Base-by-base conservation (phyloP, 73 alveolate species). In the Stentor coeruleus region DNA sequence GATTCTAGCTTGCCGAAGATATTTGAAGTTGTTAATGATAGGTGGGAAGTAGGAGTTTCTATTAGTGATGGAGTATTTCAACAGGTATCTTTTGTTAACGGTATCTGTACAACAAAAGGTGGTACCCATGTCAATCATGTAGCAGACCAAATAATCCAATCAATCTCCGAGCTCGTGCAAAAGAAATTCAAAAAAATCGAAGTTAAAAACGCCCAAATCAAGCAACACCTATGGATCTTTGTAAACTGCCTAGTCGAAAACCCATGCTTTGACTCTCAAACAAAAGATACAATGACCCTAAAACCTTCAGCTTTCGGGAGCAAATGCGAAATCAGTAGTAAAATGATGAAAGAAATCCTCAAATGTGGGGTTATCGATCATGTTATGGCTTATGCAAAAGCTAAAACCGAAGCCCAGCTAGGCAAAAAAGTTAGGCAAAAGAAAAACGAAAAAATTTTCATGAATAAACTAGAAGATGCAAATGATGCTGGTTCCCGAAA, bases 61-160 rank as follows among this genome's bases (percentile, higher is more conserved):
- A 89, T 93, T 85, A 90, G 97, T 20, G 99, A 95, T 86, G 58
- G 59, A 49, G 72, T 15, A 15, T 97, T 96, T 83, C 94, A 94
- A 83, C 95, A 96, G 90, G 99, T 96, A 39, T 90, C 98, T 37
- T 98, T 97, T 86, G 99, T 98, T 40, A 98, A 98, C 89, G 93
- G 99, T 4, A 97, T 98, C 3, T 93, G 99, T 89, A 98, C 99
- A 35, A 91, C 95, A 77, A 94, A 93, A 83, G 99, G 99, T 0
- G 99, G 99, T 3, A 97, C 99, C 0, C 99, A 98, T 88, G 99
- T 98, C 58, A 92, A 90, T 86, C 93, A 95, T 85, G 90, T 98
- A 3, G 77, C 95, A 26, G 99, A 98, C 59, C 96, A 98, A 87
- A 89, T 98, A 15, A 89, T 87, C 38, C 97, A 95, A 74, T 91